Evolutionary conservation across 345 rosid species (phyloP), one percentile per base, ranked within the genome.

Genomic region (Dipteronia dyeriana): DNA sequence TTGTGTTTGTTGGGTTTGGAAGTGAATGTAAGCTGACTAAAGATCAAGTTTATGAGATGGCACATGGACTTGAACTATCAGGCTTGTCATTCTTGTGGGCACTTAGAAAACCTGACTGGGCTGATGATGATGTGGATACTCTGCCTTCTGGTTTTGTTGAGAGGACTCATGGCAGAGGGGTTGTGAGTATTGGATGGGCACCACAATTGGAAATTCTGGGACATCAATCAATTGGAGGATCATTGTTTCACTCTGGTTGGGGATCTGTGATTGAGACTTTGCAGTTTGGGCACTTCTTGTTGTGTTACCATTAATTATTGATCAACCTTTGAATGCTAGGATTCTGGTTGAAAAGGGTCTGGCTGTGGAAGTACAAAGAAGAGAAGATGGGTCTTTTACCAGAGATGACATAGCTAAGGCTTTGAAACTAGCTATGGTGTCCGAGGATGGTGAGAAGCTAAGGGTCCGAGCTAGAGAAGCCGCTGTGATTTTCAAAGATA

Each of bases 241-340:
- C 86, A 0, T 67, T 80, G 69, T 60, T 75, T 67, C 78, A 78
- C 49, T 51, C 72, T 3, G 82, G 76, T 3, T 83, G 80, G 85
- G 66, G 76, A 53, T 83, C 79, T 20, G 10, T 76, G 1, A 47
- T 62, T 9, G 86, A 83, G 67, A 75, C 66, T 4, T 39, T 77
- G 22, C 75, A 79, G n/a, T 73, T 75, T 66, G 84, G 81, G 4
- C 87, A 38, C 29, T 9, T 68, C 60, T 80, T 1, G 26, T 79
- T 60, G 7, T 66, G 34, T 68, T 79, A 11, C 87, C 79, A 14
- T 68, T 81, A 1, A 66, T 54, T 1, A 1, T 61, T 20, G 78
- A 76, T 47, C 83, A 83, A 45, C 74, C 76, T 12, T 22, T 75
- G 74, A 78, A 61, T 67, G 82, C 84, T 0, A 75, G 70, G 71